These are phyloP conservation scores for Podospora pseudopauciseta DNA, from an alignment of 495 filamentous ascomycete species.

Conservation along the genomic window DNA sequence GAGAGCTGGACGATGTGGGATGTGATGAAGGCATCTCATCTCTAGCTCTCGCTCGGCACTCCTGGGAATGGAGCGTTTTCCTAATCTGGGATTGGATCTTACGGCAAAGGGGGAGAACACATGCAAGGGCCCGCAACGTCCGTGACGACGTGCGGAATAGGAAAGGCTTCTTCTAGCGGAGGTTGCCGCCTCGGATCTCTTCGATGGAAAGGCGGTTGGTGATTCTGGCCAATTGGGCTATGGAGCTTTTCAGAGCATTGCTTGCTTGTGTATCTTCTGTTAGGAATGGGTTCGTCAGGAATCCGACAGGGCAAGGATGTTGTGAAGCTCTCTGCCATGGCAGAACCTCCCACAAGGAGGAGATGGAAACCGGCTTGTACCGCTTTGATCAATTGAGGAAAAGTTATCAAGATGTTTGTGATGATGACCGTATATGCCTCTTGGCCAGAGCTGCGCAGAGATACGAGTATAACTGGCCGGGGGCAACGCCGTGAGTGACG, in stretches of 20 bases:
- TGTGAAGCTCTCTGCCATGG: background rate
- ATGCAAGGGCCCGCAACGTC: background rate
- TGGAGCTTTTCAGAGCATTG: constrained; percentile 4
- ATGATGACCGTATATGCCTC: background rate
- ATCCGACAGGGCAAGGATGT: constrained; percentile 1
- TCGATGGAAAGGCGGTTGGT: background rate
- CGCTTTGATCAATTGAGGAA: background rate
- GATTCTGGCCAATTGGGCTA: constrained; percentile 5
- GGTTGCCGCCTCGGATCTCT: background rate
- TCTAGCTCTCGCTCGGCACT: background rate
- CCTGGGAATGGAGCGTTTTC: background rate
- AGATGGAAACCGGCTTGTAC: constrained; percentile 4
- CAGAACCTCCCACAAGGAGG: background rate
- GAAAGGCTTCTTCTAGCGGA: constrained; percentile 1
- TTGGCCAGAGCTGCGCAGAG: constrained; percentile 8
- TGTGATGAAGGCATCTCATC: background rate
- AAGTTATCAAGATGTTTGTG: constrained; percentile 5
- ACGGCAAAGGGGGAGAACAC: background rate
- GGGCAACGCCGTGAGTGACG: background rate
- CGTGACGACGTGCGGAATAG: constrained; percentile 3
- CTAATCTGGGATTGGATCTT: background rate
- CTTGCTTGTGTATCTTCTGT: constrained; percentile 2
- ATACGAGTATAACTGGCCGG: constrained; percentile 14
- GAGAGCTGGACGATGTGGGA: background rate
- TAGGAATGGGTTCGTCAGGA: background rate